phyloP scores from a whole-genome alignment of 179 eudicot genomes.

The Pouteria campechiana region DNA sequence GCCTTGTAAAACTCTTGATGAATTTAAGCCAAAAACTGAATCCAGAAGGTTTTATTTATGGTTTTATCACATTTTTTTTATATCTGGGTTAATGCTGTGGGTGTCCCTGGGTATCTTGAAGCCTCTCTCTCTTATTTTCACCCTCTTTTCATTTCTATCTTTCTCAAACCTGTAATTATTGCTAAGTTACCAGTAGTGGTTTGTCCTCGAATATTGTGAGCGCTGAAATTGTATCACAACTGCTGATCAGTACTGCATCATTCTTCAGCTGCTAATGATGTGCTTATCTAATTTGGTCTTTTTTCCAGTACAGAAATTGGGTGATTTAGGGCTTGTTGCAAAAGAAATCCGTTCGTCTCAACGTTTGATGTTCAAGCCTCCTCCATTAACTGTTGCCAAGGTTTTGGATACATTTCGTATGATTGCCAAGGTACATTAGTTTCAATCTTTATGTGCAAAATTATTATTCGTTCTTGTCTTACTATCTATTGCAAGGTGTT shows the following conservation, averaged over 20 bases:
- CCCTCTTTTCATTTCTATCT: no score
- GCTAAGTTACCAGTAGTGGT: no score
- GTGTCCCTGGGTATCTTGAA: no score
- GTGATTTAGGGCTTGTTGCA: conserved; percentile 94
- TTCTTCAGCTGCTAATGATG: neutral
- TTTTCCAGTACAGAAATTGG: conserved; percentile 38
- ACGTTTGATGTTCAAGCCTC: conserved; percentile 67
- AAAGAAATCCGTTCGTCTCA: conserved; percentile 80
- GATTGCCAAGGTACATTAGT: conserved; percentile 64
- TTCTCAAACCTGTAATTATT: no score
- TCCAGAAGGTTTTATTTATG: no score
- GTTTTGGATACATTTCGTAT: conserved; percentile 65
- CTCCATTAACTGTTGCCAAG: conserved; percentile 63
- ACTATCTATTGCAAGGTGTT: neutral
- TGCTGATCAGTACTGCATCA: neutral
- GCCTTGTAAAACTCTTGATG: no score
- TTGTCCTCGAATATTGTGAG: no score
- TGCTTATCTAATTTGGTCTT: neutral
- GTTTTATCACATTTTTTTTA: no score
- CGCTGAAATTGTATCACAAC: neutral
- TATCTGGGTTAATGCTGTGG: no score
- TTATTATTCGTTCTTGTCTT: neutral
- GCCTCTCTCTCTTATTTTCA: no score
- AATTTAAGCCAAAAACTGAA: no score
- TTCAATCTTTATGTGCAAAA: conserved; percentile 4